phyloP scores from a whole-genome alignment of 495 filamentous ascomycete genomes.

The Podospora conica region DNA sequence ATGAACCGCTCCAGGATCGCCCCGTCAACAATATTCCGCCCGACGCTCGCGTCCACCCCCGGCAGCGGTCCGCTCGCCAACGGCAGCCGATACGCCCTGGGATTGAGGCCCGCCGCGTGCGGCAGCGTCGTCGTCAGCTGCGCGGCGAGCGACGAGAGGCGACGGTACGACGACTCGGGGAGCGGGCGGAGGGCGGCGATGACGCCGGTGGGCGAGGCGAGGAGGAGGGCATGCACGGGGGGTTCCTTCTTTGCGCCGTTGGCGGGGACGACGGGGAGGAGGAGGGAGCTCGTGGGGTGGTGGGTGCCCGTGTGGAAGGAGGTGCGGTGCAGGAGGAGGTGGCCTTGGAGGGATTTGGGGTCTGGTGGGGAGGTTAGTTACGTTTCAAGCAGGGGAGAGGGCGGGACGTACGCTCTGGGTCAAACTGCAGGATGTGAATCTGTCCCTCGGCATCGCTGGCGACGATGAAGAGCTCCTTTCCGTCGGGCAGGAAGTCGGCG shows the following conservation, averaged over 20 bases:
- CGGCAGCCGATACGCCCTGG: conserved; percentile 61
- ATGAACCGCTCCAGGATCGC: conserved; percentile 54
- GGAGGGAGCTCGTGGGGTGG: conserved; percentile 62
- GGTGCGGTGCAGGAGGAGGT: conserved; percentile 74
- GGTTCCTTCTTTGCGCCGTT: conserved; percentile 15
- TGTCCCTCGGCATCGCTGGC: conserved; percentile 80
- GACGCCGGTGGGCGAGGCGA: conserved; percentile 65
- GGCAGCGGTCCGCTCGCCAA: conserved; percentile 25
- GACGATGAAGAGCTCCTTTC: conserved; percentile 73
- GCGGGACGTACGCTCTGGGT: conserved; percentile 65
- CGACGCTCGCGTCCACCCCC: conserved; percentile 42
- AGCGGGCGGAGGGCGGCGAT: conserved; percentile 73
- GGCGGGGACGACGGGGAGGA: conserved; percentile 51
- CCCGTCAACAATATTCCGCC: conserved; percentile 48
- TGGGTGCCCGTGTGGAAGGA: conserved; percentile 79
- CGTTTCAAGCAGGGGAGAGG: background rate
- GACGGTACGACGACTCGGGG: conserved; percentile 72
- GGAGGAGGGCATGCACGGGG: conserved; percentile 55
- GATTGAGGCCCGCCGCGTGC: conserved; percentile 74
- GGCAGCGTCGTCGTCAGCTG: conserved; percentile 72
- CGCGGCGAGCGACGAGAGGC: conserved; percentile 72
- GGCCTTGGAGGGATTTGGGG: conserved; percentile 86
- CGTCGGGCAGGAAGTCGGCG: conserved; percentile 84
- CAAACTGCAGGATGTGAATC: conserved; percentile 84
- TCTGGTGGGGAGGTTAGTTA: conserved; percentile 48